Base-by-base conservation (phyloP, 106 monocot genomes). In the Allium cepa region DNA sequence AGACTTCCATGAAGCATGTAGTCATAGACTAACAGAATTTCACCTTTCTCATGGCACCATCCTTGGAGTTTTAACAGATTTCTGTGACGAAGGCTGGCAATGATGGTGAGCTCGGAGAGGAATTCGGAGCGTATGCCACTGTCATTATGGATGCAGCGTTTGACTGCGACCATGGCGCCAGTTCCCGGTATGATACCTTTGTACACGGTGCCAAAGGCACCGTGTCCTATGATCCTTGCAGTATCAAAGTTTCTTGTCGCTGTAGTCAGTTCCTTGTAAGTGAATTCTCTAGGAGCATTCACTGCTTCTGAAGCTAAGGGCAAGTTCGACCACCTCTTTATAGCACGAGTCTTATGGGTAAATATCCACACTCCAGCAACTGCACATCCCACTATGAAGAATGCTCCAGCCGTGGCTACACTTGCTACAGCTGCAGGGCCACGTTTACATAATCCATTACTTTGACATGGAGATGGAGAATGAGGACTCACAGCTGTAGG, bases 1-100 rank as follows among this genome's bases (percentile, higher is more conserved):
- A 97, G 92, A 74, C 97, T 97, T 15, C 92, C 92, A 53, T 97
- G 80, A 26, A 80, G 77, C 97, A 97, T 97, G 79, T 87, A 97
- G 62, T 97, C 97, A 73, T 97, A 97, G 51, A 97, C 92, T 3
- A 97, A 69, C 14, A 97, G 76, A 59, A 97, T 87, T 75, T 97
- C 97, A 11, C 97, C 97, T 69, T 87, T 97, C 70, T 92, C 85
- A 47, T 79, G 86, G 77, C 97, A 92, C 89, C 89, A 97, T 0
- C 97, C 97, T 27, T 87, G 86, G 12, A 97, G 86, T 8, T 84
- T 71, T 12, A 97, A 80, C 7, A 97, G 75, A 36, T 97, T 92
- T 58, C 97, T 79, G 80, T 97, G 97, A 9, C 97, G 86, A 17
- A 97, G 87, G n/a, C 89, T 75, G 52, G 97, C 97, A 68, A 97